phyloP scores from a whole-genome alignment of 495 filamentous ascomycete genomes.

The Aspergillus egyptiacus region DNA sequence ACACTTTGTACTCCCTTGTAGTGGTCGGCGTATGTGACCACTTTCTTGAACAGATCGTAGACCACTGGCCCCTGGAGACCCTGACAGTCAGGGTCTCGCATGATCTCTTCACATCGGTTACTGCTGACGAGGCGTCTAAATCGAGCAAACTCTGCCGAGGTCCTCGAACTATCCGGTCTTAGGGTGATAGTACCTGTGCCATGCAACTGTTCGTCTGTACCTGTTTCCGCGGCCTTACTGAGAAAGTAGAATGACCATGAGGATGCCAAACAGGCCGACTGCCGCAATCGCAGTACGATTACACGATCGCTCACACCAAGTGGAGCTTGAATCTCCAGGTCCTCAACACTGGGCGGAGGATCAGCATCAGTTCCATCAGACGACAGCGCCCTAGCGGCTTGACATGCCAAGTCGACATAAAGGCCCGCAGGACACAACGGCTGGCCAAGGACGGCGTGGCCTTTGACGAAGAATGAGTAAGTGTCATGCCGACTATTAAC shows the following conservation, averaged over 20 bases:
- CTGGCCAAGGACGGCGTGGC: not conserved
- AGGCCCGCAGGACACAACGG: constrained; percentile 1
- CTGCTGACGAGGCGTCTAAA: not conserved
- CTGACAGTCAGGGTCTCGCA: not conserved
- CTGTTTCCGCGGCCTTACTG: not conserved
- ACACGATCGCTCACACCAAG: not conserved
- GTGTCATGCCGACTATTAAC: not conserved
- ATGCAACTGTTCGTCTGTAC: not conserved
- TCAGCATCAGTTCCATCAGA: not conserved
- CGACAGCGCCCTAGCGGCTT: not conserved
- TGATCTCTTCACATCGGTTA: not conserved
- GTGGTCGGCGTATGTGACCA: not conserved
- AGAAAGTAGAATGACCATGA: not conserved
- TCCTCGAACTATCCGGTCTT: not conserved
- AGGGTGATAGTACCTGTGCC: not conserved
- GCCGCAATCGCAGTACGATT: not conserved
- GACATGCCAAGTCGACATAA: not conserved
- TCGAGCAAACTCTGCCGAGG: not conserved
- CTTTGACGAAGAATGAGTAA: not conserved
- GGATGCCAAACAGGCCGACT: not conserved
- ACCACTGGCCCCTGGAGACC: not conserved
- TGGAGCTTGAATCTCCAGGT: constrained; percentile 4
- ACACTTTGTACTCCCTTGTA: constrained; percentile 1
- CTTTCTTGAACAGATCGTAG: not conserved
- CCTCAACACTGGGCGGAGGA: not conserved